Evolutionary conservation across 2,329 filamentous ascomycete genomes (phyloP).

Genomic region (Didymella sp.): DNA sequence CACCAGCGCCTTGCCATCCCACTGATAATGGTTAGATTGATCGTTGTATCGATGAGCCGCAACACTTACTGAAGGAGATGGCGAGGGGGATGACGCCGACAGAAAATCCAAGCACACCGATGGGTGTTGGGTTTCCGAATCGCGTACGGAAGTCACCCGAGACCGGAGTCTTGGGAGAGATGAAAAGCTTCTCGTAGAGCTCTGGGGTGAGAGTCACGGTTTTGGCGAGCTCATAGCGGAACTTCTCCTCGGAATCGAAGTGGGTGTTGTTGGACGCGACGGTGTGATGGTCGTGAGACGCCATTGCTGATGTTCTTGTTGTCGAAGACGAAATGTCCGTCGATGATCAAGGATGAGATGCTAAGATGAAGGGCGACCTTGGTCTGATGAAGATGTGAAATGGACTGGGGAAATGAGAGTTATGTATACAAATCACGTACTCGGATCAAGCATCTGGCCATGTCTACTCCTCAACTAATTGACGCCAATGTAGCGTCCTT

Average conservation of each 20-base stretch:
- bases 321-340: neutral
- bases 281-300: conserved; percentile 16
- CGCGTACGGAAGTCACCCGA: conserved; percentile 17
- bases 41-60: neutral
- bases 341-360: neutral
- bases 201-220: conserved; percentile 25
- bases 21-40: conserved; percentile 11
- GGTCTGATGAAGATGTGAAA: neutral
- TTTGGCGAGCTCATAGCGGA: conserved; percentile 24
- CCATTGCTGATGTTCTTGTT: conserved; percentile 2
- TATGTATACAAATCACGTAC: conserved; percentile 11
- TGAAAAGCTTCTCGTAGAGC: conserved; percentile 26
- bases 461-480: conserved; percentile 7
- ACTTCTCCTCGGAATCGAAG: conserved; percentile 24
- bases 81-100: conserved; percentile 23
- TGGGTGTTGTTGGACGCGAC: conserved; percentile 14
- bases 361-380: neutral
- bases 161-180: conserved; percentile 20
- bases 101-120: conserved; percentile 26
- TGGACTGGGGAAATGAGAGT: neutral
- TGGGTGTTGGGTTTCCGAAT: conserved; percentile 25
- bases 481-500: conserved; percentile 4
- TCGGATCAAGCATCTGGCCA: conserved; percentile 5
- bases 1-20: conserved; percentile 26
- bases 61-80: conserved; percentile 20